phyloP scores from a whole-genome alignment of 2,329 filamentous ascomycete species.

The Emmonsiellopsis sp. region DNA sequence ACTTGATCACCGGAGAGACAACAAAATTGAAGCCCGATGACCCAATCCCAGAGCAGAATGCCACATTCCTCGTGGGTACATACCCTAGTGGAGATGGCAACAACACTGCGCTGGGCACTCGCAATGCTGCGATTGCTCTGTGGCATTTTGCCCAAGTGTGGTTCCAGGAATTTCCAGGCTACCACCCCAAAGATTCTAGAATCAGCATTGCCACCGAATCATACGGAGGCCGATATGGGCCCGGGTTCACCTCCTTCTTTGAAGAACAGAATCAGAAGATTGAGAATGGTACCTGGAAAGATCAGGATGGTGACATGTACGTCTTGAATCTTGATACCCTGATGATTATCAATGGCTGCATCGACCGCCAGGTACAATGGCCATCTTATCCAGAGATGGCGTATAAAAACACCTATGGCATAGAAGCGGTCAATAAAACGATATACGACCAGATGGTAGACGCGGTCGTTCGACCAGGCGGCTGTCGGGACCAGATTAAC shows the following conservation, averaged over 20 bases:
- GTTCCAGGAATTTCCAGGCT: constrained; percentile 54
- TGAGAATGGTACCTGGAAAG: constrained; percentile 19
- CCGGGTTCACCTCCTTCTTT: constrained; percentile 30
- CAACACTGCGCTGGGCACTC: constrained; percentile 40
- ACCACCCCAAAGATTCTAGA: constrained; percentile 47
- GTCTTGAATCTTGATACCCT: constrained; percentile 40
- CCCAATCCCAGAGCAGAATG: constrained; percentile 36
- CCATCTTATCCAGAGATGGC: constrained; percentile 42
- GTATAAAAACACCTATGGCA: constrained; percentile 49
- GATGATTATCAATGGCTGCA: constrained; percentile 46
- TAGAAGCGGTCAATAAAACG: constrained; percentile 41
- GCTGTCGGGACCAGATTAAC: constrained; percentile 46
- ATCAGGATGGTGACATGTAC: constrained; percentile 19
- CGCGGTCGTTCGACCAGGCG: constrained; percentile 36
- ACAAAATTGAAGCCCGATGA: constrained; percentile 10
- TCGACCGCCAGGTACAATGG: constrained; percentile 25
- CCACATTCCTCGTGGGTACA: constrained; percentile 41
- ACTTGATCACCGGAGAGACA: constrained; percentile 2
- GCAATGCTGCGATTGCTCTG: constrained; percentile 44
- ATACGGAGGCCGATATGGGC: constrained; percentile 37
- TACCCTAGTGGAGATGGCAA: constrained; percentile 38
- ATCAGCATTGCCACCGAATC: constrained; percentile 38
- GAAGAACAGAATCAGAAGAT: constrained; percentile 35
- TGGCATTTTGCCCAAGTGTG: constrained; percentile 55
- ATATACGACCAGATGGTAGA: constrained; percentile 37